Evolutionary conservation across 164 flowering plant species (phyloP), one percentile per base, ranked within the genome.

Genomic region (Paratinospora sagittata): DNA sequence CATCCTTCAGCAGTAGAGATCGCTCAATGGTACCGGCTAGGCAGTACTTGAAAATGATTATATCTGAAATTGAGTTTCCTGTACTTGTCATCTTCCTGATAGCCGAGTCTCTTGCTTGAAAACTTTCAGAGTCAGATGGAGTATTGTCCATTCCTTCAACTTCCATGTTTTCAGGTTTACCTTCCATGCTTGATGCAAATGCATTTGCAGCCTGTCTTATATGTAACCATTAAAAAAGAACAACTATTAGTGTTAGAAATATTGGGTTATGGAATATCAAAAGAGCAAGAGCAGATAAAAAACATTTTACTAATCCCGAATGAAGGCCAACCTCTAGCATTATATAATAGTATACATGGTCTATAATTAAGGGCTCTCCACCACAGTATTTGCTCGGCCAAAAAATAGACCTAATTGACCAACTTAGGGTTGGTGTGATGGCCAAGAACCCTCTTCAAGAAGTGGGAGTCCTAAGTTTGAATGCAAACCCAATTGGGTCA

Each of bases 41-140:
- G 78, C 95, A 89, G 77, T 93, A 96, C 71, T 82, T 89, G 72
- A 96, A 96, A 65, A 91, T 74, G 36, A 76, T 78, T 67, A 75
- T 21, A 75, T 96, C 99, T 66, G 98, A 82, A 70, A 86, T 71
- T 63, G 81, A 80, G 71, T 70, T 80, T 71, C 77, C 58, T 21
- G 71, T 49, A 52, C 69, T 80, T 62, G 83, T 70, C 66, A 73
- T 72, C 73, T 68, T 79, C 71, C 76, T 77, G 19, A 72, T 74
- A 73, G 62, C 74, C 37, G 82, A 78, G 41, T 76, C 78, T 81
- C 82, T 81, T 47, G 72, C 86, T 79, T 82, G 87, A 63, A 77
- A 75, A 74, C 91, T 84, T 77, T 89, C 96, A 30, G 92, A 85
- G 74, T 86, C 89, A 58, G 91, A 83, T 45, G 83, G 79, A 7